phyloP scores from a whole-genome alignment of 169 alveolate genomes.

The Eimeria falciformis region DNA sequence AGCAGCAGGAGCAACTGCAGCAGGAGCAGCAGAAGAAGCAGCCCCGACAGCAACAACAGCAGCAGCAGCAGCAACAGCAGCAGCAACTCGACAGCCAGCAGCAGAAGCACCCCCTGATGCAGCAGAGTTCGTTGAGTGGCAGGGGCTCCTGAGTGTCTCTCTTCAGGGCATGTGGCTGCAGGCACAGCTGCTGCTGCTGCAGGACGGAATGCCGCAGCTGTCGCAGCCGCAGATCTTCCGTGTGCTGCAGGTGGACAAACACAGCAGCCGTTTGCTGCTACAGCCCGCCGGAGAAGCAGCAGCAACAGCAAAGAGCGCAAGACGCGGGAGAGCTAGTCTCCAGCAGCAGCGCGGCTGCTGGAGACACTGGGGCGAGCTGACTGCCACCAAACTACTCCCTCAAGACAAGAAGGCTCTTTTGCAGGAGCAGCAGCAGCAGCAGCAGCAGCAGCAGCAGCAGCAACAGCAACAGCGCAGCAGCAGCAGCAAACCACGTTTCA shows the following conservation, averaged over 20 bases:
- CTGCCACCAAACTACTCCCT: background rate
- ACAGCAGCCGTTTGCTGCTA: slow-evolving; percentile 22
- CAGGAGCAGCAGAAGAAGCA: background rate
- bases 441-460: slow-evolving; percentile 19
- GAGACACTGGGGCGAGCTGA: slow-evolving; percentile 9
- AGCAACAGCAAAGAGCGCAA: background rate
- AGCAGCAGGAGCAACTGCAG: slow-evolving; percentile 2
- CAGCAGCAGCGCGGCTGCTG: slow-evolving; percentile 25
- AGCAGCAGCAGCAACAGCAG: background rate
- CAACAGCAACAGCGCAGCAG: background rate
- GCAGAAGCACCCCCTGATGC: background rate
- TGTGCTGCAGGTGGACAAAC: slow-evolving; percentile 29
- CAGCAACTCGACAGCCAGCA: background rate
- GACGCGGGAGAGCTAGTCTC: background rate
- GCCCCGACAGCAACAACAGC: slow-evolving; percentile 6
- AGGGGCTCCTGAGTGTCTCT: background rate
- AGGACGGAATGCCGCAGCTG: slow-evolving; percentile 25
- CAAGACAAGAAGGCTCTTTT: background rate
- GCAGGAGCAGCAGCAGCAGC: slow-evolving; percentile 32
- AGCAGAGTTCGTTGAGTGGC: background rate
- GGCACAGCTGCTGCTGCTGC: slow-evolving; percentile 29
- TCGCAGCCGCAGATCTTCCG: background rate
- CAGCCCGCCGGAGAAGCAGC: slow-evolving; percentile 17
- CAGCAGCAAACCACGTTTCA: too few species aligned
- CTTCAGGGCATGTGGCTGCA: slow-evolving; percentile 47